Evolutionary conservation across 1,284 basidiomycete species (phyloP), one percentile per base, ranked within the genome.

Genomic region (Apiotrichum sp.): DNA sequence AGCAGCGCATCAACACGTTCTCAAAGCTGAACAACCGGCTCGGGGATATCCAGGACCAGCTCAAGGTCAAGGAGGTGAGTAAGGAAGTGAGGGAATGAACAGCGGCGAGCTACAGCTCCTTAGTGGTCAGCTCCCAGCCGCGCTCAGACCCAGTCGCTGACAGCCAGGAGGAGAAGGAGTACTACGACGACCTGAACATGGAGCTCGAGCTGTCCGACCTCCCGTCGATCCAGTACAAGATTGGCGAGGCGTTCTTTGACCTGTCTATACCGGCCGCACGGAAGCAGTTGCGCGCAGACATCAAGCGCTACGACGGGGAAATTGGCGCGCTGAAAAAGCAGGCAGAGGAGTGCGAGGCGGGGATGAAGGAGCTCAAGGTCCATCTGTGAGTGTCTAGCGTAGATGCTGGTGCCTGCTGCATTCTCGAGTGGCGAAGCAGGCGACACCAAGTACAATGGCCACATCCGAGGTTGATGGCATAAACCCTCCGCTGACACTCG

Each of bases 301-400:
- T 86, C 62, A 77, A 79, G 14, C 72, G 77, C 8, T 47, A 92
- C 35, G 82, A 87, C 33, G 63, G 70, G 2, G 82, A 86, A 61
- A 82, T 93, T 31, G 76, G 80, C 1, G 71, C 71, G 4, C 72
- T 92, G 16, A 77, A 83, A 29, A 70, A 68, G 1, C 80, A 81
- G 49, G 83, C 84, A 29, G 84, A 86, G 41, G 82, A 86, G 39
- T 92, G 88, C 70, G 87, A 92, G 66, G 81, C 78, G 41, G 82
- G 86, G 63, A 98, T 98, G 95, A 88, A 89, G 68, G 82, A 84
- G 59, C 82, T 98, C 52, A 98, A 98, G 74, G 84, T 91, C 34
- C 73, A 81, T 4, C 74, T 98, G 66, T 74, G 61, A 69, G 75
- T 66, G n/a, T n/a, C 7, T 14, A 8, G 8, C 36, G 36, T 38